Percentiles rank a stretch among this genome's conserved stretches.
phyloP scores from a whole-genome alignment of 2,329 filamentous ascomycete species.

The Ophiostoma populinum region DNA sequence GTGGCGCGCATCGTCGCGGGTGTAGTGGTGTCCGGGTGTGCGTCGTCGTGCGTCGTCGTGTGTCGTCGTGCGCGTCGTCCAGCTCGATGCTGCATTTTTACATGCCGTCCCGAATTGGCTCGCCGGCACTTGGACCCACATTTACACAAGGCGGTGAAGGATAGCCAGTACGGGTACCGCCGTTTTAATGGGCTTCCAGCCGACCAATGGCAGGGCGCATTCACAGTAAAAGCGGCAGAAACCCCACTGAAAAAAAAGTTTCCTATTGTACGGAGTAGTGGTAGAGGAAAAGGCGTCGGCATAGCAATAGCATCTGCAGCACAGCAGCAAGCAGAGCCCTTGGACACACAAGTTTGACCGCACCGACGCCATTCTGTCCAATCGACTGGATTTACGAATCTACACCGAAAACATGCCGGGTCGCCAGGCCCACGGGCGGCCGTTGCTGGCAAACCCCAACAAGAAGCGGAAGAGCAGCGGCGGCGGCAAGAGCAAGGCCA shows the following conservation, averaged over 20 bases:
- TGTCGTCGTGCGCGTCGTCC: not conserved
- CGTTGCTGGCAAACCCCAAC: slow-evolving; percentile 22
- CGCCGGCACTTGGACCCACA: not conserved
- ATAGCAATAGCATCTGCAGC: too few species aligned
- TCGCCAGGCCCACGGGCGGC: slow-evolving; percentile 39
- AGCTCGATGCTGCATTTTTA: not conserved
- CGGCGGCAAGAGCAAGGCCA: slow-evolving; percentile 13
- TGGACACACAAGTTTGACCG: too few species aligned
- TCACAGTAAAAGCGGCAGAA: slow-evolving; percentile 11
- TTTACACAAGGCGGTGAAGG: not conserved
- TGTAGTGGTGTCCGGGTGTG: not conserved
- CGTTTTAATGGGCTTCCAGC: slow-evolving; percentile 6
- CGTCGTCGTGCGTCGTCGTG: not conserved
- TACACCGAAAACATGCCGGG: slow-evolving; percentile 28
- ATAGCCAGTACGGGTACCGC: not conserved
- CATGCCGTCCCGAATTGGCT: slow-evolving; percentile 1
- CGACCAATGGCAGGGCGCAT: too few species aligned
- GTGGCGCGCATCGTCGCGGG: slow-evolving; percentile 45
- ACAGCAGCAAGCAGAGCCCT: too few species aligned
- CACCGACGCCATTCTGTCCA: not conserved
- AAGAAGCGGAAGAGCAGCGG: slow-evolving; percentile 8
- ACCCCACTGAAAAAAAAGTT: slow-evolving; percentile 9
- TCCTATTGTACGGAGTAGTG: too few species aligned
- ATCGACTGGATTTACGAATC: not conserved
- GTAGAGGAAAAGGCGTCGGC: not conserved